Base-by-base conservation (phyloP, 257 asterid genomes). In the Gentiana straminea region DNA sequence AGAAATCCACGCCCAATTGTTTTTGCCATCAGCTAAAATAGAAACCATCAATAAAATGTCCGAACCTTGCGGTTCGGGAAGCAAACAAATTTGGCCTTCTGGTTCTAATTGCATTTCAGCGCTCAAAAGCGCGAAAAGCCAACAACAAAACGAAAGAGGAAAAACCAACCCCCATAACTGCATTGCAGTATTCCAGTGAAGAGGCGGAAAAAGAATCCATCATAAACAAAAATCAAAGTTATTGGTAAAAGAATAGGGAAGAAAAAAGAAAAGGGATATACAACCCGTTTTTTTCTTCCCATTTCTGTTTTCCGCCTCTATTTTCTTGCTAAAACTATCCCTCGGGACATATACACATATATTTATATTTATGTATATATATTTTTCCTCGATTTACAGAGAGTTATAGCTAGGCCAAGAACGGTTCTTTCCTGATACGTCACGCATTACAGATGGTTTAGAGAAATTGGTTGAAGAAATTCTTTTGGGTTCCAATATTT, bases 291-390 rank as follows among this genome's bases (percentile, higher is more conserved):
- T 54, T 41, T 52, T 35, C 10, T 50, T 13, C 49, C 54, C 59
- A 33, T 66, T 33, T 55, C 62, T 56, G 49, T 37, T 56, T 62
- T 68, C 49, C 57, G 70, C 71, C 56, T 64, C 63, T 59, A 58
- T 68, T 59, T 33, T 66, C 35, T 13, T 43, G 54, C 72, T 63
- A 72, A 70, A 78, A 64, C 79, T 63, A 67, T 63, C 70, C 71
- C 66, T 52, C 62, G 9, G 46, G 10, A 41, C 74, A 57, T 70
- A 55, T 62, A 38, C 61, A 57, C 45, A 13, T 59, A 62, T 64
- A 48, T 54, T 70, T 41, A 53, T 72, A 15, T 57, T 64, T 63
- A 48, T 47, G 68, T 41, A 47, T 70, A 44, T 60, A 44, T 37
- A 39, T 57, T 34, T 32, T 38, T 61, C 34, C 50, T 60, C 24